A percentile compares a stretch with the other conserved stretches of the same genome.
Conservation (phyloP, 768 basidiomycete species). For the Lactarius akahatsu region DNA sequence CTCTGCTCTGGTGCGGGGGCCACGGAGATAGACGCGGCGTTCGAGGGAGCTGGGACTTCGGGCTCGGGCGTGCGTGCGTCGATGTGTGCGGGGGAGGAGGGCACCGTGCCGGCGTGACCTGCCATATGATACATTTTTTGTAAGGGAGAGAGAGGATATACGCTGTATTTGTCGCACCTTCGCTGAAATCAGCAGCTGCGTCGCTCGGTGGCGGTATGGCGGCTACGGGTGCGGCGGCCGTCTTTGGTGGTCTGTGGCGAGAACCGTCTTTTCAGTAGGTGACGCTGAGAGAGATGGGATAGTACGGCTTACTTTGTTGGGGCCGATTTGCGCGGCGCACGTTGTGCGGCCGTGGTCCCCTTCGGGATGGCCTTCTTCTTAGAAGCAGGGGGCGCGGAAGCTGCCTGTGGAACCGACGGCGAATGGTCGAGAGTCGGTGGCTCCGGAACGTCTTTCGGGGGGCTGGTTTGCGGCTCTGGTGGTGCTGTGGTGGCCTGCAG, state of each 20-base stretch:
- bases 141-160: background rate
- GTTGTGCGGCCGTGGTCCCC: constrained; percentile 32
- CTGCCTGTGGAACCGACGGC: constrained; percentile 19
- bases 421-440: constrained; percentile 5
- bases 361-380: constrained; percentile 33
- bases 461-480: constrained; percentile 6
- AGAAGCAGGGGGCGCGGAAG: constrained; percentile 24
- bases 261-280: background rate
- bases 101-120: constrained; percentile 30
- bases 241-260: background rate
- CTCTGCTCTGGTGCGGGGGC: constrained; percentile 9
- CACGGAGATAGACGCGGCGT: constrained; percentile 1
- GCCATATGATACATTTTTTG: background rate
- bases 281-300: background rate
- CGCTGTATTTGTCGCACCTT: constrained; percentile 9
- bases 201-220: constrained; percentile 8
- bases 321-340: constrained; percentile 35
- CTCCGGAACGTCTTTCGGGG: constrained; percentile 15
- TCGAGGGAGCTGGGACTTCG: constrained; percentile 1
- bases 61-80: constrained; percentile 24
- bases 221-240: background rate
- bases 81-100: constrained; percentile 25
- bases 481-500: background rate
- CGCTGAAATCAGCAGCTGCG: constrained; percentile 16
- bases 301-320: constrained; percentile 32